phyloP scores from a whole-genome alignment of 805 yeast genomes.

The Kuraishia molischiana region DNA sequence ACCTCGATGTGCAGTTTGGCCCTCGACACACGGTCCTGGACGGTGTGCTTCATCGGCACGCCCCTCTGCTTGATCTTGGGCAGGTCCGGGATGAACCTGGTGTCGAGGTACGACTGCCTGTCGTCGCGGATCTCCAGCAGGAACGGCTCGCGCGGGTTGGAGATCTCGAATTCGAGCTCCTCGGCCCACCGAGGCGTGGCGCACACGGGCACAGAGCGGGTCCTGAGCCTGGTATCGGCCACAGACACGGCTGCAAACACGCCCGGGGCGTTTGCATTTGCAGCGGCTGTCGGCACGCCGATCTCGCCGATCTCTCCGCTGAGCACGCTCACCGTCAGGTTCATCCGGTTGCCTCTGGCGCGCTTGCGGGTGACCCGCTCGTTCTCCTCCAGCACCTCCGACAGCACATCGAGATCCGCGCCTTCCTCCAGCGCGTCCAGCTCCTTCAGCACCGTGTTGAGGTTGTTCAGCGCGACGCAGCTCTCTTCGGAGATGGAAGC shows the following conservation, averaged over 20 bases:
- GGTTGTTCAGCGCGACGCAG: constrained; percentile 69
- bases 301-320: background rate
- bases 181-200: constrained; percentile 82
- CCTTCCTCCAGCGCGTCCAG: constrained; percentile 42
- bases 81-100: background rate
- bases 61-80: constrained; percentile 50
- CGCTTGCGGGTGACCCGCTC: constrained; percentile 18
- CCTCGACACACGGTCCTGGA: constrained; percentile 48
- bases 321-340: constrained; percentile 1
- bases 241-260: background rate
- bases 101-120: background rate
- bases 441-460: constrained; percentile 40
- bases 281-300: background rate
- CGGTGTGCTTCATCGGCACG: constrained; percentile 46
- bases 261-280: background rate
- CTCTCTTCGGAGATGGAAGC: constrained; percentile 50
- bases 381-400: constrained; percentile 25
- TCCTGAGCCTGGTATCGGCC: constrained; percentile 23
- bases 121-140: background rate
- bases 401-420: constrained; percentile 49
- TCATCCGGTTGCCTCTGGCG: constrained; percentile 5
- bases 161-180: constrained; percentile 21
- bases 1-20: constrained; percentile 62
- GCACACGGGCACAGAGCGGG: constrained; percentile 52
- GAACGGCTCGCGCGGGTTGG: background rate